Evolutionary conservation across 2,329 filamentous ascomycete genomes (phyloP).

Genomic region (Beauveria pseudobassiana): DNA sequence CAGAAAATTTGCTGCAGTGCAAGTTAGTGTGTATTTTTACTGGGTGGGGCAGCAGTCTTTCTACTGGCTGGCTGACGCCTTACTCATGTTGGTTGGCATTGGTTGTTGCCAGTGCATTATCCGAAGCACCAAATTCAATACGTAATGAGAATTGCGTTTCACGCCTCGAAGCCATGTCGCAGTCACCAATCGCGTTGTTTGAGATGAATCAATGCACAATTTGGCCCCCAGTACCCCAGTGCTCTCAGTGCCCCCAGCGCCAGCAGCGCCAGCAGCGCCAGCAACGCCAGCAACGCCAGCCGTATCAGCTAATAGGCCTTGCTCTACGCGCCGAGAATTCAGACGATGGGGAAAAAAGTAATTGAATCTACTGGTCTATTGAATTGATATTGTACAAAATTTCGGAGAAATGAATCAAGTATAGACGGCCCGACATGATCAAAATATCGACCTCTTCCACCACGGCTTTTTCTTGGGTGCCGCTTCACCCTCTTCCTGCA

Average conservation of each 20-base stretch:
- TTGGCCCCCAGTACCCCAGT: no score
- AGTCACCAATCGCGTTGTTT: neutral
- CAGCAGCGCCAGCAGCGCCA: neutral
- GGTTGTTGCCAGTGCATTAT: neutral
- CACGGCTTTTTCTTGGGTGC: constrained; percentile 17
- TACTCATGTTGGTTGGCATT: neutral
- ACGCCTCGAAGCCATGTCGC: neutral
- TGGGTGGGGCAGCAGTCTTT: neutral
- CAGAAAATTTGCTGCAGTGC: neutral
- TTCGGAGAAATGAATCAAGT: neutral
- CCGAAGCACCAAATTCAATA: neutral
- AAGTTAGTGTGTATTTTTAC: neutral
- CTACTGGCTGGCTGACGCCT: neutral
- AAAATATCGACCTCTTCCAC: constrained; percentile 14
- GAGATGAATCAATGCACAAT: neutral
- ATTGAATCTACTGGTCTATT: neutral
- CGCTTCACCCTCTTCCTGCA: constrained; percentile 59
- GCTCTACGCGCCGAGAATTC: neutral
- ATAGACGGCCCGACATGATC: neutral
- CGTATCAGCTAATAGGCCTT: neutral
- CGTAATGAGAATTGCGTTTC: neutral
- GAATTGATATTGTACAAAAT: constrained; percentile 8
- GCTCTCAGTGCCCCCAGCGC: no score
- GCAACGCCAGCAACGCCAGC: neutral
- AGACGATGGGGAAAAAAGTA: neutral